phyloP scores from a whole-genome alignment of 768 basidiomycete genomes.

The Leccinum boreale region DNA sequence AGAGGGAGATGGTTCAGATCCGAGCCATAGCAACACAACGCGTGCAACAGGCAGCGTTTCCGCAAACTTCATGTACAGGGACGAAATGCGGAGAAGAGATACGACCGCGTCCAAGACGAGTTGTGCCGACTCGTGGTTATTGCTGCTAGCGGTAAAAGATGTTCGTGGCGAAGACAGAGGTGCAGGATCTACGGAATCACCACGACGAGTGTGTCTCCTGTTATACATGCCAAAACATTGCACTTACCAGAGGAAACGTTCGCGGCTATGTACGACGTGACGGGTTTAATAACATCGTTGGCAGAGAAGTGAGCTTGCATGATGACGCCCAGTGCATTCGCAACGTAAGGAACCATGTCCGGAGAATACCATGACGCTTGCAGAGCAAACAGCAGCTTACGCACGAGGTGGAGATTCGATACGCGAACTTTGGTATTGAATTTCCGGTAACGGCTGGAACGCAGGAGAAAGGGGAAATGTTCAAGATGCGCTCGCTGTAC shows the following conservation, averaged over 20 bases:
- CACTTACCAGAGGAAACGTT: slow-evolving; percentile 65
- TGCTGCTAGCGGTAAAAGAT: slow-evolving; percentile 11
- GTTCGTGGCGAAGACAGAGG: slow-evolving; percentile 10
- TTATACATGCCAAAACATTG: not conserved
- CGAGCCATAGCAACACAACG: slow-evolving; percentile 75
- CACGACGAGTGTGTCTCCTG: not conserved
- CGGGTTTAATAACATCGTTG: slow-evolving; percentile 77
- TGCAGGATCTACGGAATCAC: not conserved
- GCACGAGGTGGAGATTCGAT: slow-evolving; percentile 65
- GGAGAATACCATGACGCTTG: slow-evolving; percentile 74
- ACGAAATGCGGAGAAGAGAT: slow-evolving; percentile 52
- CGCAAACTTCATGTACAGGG: slow-evolving; percentile 67
- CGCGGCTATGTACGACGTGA: slow-evolving; percentile 82
- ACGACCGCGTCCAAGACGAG: slow-evolving; percentile 65
- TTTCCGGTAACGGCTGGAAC: slow-evolving; percentile 64
- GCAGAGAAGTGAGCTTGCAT: slow-evolving; percentile 66
- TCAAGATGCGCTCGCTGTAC: slow-evolving; percentile 79
- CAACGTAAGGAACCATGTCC: slow-evolving; percentile 44
- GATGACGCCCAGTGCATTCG: slow-evolving; percentile 59
- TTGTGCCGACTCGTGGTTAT: slow-evolving; percentile 56
- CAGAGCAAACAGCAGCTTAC: slow-evolving; percentile 76
- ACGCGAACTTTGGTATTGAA: slow-evolving; percentile 80
- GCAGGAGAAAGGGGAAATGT: slow-evolving; percentile 75
- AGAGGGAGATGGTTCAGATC: slow-evolving; percentile 61
- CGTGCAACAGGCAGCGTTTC: slow-evolving; percentile 73